Conservation (phyloP, 2,329 filamentous ascomycete genomes). For the Botrytis sinoallii region DNA sequence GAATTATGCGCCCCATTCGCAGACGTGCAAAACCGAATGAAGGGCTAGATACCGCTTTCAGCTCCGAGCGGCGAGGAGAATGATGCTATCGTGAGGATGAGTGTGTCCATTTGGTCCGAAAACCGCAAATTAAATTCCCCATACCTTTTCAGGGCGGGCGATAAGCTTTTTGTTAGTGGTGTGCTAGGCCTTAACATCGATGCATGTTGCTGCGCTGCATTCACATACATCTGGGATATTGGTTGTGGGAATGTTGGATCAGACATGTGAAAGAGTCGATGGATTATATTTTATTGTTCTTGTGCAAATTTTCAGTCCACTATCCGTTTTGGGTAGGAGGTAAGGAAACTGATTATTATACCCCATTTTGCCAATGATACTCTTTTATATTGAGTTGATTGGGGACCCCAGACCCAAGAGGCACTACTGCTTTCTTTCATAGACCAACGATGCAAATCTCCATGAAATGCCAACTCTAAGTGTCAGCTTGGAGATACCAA, state of each 20-base stretch:
- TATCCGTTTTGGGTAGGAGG: slow-evolving; percentile 6
- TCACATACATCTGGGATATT: not conserved
- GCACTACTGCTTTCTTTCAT: slow-evolving; percentile 1
- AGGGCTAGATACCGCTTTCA: not conserved
- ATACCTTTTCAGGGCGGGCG: not conserved
- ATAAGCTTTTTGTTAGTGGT: slow-evolving; percentile 11
- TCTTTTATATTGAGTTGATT: not conserved
- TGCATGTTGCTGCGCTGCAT: slow-evolving; percentile 1
- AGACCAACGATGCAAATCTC: not conserved
- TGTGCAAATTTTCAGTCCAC: not conserved
- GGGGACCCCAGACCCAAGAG: slow-evolving; percentile 13
- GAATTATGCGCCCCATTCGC: slow-evolving; percentile 7
- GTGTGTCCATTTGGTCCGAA: not conserved
- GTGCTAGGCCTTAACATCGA: slow-evolving; percentile 4
- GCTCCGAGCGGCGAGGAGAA: slow-evolving; percentile 1
- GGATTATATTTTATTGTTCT: not conserved
- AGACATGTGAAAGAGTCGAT: slow-evolving; percentile 4
- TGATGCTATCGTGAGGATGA: slow-evolving; percentile 3
- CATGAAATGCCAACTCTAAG: not conserved
- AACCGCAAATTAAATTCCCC: slow-evolving; percentile 7
- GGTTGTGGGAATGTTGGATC: not conserved
- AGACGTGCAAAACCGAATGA: slow-evolving; percentile 1
- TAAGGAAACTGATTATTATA: not conserved
- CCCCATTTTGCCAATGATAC: not conserved
- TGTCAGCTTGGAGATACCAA: not conserved